Conservation (phyloP, 305 asterid genomes). For the Striga hermonthica region DNA sequence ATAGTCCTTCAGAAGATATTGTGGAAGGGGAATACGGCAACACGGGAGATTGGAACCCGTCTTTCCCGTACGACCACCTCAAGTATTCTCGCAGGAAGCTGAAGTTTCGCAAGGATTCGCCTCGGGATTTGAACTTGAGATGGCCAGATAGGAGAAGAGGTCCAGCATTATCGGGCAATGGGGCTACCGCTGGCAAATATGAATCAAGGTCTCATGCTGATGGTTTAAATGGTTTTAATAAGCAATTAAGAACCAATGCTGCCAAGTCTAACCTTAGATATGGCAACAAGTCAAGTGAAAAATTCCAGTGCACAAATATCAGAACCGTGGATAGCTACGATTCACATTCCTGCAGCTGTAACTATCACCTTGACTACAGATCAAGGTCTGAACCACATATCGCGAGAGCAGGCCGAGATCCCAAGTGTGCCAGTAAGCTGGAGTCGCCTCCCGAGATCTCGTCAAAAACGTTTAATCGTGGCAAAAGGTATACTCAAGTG, state of each 20-base stretch:
- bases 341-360: slow-evolving; percentile 62
- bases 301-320: slow-evolving; percentile 46
- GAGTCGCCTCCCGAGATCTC: slow-evolving; percentile 52
- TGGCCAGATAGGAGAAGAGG: slow-evolving; percentile 59
- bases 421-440: slow-evolving; percentile 45
- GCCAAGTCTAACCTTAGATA: slow-evolving; percentile 53
- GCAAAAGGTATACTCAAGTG: slow-evolving; percentile 49
- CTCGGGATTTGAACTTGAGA: slow-evolving; percentile 48
- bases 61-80: slow-evolving; percentile 42
- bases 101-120: slow-evolving; percentile 55
- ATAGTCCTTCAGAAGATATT: slow-evolving; percentile 48
- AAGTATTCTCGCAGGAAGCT: slow-evolving; percentile 61
- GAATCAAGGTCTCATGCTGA: slow-evolving; percentile 56
- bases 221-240: slow-evolving; percentile 43
- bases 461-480: slow-evolving; percentile 61
- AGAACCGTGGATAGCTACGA: slow-evolving; percentile 51
- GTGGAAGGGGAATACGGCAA: slow-evolving; percentile 42
- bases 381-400: slow-evolving; percentile 50
- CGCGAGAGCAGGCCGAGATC: slow-evolving; percentile 46
- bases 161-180: slow-evolving; percentile 46
- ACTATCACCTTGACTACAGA: slow-evolving; percentile 57
- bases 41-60: slow-evolving; percentile 44
- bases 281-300: slow-evolving; percentile 55
- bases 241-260: slow-evolving; percentile 47
- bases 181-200: slow-evolving; percentile 41